Percentiles rank a stretch among this genome's conserved stretches.
phyloP scores from a whole-genome alignment of 139 green algal species.

The Chlorella vulgaris region DNA sequence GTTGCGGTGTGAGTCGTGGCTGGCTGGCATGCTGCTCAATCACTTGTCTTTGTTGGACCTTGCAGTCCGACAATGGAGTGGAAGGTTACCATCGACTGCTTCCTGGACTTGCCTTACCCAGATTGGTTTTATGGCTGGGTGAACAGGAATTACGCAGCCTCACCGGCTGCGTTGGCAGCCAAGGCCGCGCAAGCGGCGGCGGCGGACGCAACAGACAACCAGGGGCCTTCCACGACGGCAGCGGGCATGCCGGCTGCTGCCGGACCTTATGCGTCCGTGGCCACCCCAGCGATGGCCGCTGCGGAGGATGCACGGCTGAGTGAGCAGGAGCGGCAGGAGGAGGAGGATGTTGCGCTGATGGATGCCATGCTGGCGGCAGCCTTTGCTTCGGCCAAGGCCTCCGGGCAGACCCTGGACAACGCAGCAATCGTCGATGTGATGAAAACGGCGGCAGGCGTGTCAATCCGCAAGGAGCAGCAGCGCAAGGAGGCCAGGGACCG shows the following conservation, averaged over 20 bases:
- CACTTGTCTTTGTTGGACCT: not conserved
- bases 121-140: constrained; percentile 11
- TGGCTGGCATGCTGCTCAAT: not conserved
- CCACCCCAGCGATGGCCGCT: not conserved
- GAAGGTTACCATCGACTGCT: not conserved
- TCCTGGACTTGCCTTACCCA: constrained; percentile 7
- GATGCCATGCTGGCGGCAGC: constrained; percentile 1
- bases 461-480: not conserved
- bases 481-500: not conserved
- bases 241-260: not conserved
- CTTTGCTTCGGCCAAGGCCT: not conserved
- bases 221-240: not conserved
- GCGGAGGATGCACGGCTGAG: not conserved
- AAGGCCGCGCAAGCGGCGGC: not conserved
- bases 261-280: not conserved
- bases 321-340: not conserved
- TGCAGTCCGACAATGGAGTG: constrained; percentile 5
- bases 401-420: not conserved
- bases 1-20: not conserved
- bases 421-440: not conserved
- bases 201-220: not conserved
- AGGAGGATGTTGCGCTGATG: not conserved
- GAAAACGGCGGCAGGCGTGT: not conserved
- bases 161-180: not conserved
- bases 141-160: not conserved